Evolutionary conservation across 2,329 filamentous ascomycete genomes (phyloP), one percentile per base, ranked within the genome.

Genomic region (Hypoxylon sp.): DNA sequence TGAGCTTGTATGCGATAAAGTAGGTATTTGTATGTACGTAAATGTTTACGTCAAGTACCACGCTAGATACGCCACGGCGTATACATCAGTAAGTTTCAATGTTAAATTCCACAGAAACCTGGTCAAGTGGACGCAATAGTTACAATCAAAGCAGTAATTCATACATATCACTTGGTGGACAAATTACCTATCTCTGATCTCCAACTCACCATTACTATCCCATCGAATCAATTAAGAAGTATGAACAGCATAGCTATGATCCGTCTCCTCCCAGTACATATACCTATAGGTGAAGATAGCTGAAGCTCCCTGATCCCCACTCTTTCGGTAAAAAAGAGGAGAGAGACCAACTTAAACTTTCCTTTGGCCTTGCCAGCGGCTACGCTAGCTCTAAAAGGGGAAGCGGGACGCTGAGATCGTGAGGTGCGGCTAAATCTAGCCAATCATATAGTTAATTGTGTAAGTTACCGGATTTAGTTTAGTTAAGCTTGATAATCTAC

Each of bases 371-470:
- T 37, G 5, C 25, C 25, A 59, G 54, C 54, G 61, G 61, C 54
- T 44, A 58, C 54, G 48, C 48, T 59, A 58, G 13, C 7, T 48
- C 20, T 13, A 6, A 48, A 20, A 64, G 4, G 31, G 54, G 48
- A 59, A 5, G 61, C 54, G 48, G 61, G 61, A 64, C 27, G 53
- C 37, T 54, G 30, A 54, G 37, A 61, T 61, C 27, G 40, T n/a
- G 33, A n/a, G 48, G 33, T 44, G 35, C 25, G 27, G 27, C 20
- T 58, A 59, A 37, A 27, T 48, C 17, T 14, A 37, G 11, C 61
- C 54, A 64, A 64, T 58, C 30, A 27, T 17, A 22, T n/a, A 5
- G 48, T 22, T n/a, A 6, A 17, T 31, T 17, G 22, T 58, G 31
- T 35, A 55, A 22, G 48, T 46, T 53, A 48, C 53, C 46, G 35